phyloP scores from a whole-genome alignment of 257 asterid species.

The Petunia secreta region DNA sequence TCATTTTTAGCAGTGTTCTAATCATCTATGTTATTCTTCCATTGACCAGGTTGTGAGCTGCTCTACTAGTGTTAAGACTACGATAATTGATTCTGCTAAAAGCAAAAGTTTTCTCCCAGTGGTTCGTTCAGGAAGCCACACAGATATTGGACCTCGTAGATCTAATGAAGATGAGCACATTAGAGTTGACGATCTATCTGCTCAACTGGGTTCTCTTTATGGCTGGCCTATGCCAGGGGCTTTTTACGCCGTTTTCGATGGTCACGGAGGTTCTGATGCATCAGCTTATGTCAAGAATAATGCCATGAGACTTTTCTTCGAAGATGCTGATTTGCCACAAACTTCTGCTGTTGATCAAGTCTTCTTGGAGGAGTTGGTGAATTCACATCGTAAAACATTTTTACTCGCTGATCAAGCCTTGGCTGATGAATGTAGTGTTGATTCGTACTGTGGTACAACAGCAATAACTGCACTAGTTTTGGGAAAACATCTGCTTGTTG shows the following conservation, averaged over 20 bases:
- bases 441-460: conserved; percentile 83
- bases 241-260: conserved; percentile 89
- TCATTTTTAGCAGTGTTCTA: background rate
- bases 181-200: conserved; percentile 68
- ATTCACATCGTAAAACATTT: conserved; percentile 60
- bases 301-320: conserved; percentile 65
- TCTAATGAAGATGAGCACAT: conserved; percentile 85
- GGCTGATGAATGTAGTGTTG: conserved; percentile 64
- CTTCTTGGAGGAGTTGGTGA: conserved; percentile 62
- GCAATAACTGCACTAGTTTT: conserved; percentile 80
- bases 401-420: conserved; percentile 73
- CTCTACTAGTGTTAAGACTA: conserved; percentile 57
- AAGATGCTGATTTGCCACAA: conserved; percentile 69
- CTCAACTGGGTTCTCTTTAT: conserved; percentile 59
- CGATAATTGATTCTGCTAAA: conserved; percentile 41
- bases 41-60: conserved; percentile 66
- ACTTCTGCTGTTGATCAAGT: conserved; percentile 54
- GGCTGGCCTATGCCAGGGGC: conserved; percentile 73
- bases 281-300: conserved; percentile 72
- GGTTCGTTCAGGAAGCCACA: conserved; percentile 83
- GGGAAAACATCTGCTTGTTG: conserved; percentile 71
- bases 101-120: conserved; percentile 47
- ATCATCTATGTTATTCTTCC: conserved; percentile 17
- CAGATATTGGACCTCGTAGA: conserved; percentile 81
- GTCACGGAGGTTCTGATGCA: conserved; percentile 93